Evolutionary conservation across 2,329 filamentous ascomycete genomes (phyloP), one percentile per base, ranked within the genome.

Genomic region (Macroventuria anomochaeta): DNA sequence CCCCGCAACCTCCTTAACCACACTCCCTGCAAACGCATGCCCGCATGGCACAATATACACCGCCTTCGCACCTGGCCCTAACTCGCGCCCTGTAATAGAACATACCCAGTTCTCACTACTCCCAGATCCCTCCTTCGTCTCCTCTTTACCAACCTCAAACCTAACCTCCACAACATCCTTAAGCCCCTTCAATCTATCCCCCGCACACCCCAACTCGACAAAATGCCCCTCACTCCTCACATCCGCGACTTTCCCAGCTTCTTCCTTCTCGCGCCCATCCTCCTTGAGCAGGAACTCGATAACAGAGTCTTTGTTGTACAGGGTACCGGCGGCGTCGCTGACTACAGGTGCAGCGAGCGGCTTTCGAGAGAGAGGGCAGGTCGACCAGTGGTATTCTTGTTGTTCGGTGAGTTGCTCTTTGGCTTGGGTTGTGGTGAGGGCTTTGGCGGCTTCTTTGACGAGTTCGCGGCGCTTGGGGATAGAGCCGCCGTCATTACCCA

Each of bases 401-500:
- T 90, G 89, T 75, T 97, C 93, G 70, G 89, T 86, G 62, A 88
- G 88, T 7, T 89, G 88, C 61, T 95, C 92, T 78, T 97, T 97
- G 52, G 96, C 79, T 79, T 97, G 89, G 39, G 90, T 88, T 23
- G 91, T 84, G 28, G 90, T 96, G 18, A 89, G 90, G 44, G 87
- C 84, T 66, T 91, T 89, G 34, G 93, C 91, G 23, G 93, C 91
- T 75, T 93, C 89, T 77, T 96, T 96, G 74, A 99, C 95, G 38
- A 99, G 90, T 76, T 99, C 96, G 70, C 92, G 89, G 26, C 96
- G 90, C 59, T 89, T 97, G 5, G 95, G 95, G 64, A 99, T 99
- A 64, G 91, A 86, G 73, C 95, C 95, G 65, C 95, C 95, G 75
- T 99, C 95, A 79, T 99, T 99, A 73, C 95, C 95, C 95, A 99